A percentile compares a stretch with the other conserved stretches of the same genome.
Evolutionary conservation across 129 eudicot species (phyloP).

Genomic region (Escallonia herrerae): DNA sequence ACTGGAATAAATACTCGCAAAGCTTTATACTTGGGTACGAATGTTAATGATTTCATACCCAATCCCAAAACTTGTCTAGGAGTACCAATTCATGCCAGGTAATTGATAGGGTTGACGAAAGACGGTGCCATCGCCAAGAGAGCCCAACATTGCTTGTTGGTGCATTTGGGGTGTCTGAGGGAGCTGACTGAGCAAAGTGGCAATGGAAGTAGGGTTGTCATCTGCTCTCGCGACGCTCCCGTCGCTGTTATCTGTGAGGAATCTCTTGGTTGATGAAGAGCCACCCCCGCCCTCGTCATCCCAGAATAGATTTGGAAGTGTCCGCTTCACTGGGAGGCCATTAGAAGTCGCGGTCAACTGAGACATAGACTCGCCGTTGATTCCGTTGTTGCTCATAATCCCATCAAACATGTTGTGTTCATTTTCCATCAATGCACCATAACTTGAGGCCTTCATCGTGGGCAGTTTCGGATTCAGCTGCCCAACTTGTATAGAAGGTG

Average conservation of each 20-base stretch:
- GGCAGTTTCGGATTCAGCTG: slow-evolving; percentile 13
- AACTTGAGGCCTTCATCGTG: slow-evolving; percentile 28
- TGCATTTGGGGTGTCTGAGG: slow-evolving; percentile 53
- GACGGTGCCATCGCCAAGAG: slow-evolving; percentile 50
- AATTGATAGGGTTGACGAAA: slow-evolving; percentile 56
- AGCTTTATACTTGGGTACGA: background rate
- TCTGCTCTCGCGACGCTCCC: slow-evolving; percentile 32
- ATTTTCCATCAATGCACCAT: slow-evolving; percentile 40
- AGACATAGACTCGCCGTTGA: slow-evolving; percentile 10
- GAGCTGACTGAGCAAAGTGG: slow-evolving; percentile 51
- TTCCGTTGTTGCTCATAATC: slow-evolving; percentile 23
- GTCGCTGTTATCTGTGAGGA: slow-evolving; percentile 24
- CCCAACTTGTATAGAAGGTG: slow-evolving; percentile 32
- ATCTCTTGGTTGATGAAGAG: slow-evolving; percentile 50
- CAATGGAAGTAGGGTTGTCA: slow-evolving; percentile 40
- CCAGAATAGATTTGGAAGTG: slow-evolving; percentile 45
- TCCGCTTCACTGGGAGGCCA: slow-evolving; percentile 29
- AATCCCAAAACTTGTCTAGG: slow-evolving; percentile 28
- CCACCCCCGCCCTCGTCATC: slow-evolving; percentile 28
- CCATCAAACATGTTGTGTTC: slow-evolving; percentile 37
- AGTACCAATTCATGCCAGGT: slow-evolving; percentile 67
- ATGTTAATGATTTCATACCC: background rate
- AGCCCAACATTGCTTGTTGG: slow-evolving; percentile 62
- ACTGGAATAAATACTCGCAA: background rate
- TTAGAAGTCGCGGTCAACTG: background rate